Base-by-base conservation (phyloP, 73 alveolate species). In the Paramecium tetraurelia region DNA sequence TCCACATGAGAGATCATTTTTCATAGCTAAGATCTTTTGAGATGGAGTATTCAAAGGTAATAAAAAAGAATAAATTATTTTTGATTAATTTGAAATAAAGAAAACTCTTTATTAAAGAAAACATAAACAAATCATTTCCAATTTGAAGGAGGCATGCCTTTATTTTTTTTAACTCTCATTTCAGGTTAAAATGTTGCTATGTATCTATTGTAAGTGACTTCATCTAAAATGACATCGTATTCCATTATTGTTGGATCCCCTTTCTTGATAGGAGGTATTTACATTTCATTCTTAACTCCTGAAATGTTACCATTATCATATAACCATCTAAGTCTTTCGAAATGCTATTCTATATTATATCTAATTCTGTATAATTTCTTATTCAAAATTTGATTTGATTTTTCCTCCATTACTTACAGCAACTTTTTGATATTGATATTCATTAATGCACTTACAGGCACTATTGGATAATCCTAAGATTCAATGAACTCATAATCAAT, bases 371-470 rank as follows among this genome's bases (percentile, higher is more conserved):
- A 58, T 29, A 58, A 59, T 63, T 85, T 85, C 48, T 85, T 92
- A 38, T 92, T 92, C 93, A 92, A 6, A 20, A 92, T 22, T 12
- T 21, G 40, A 41, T 85, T 69, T 4, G 85, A 80, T 50, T 85
- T 85, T 10, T 92, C 58, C 16, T 92, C 96, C 20, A 85, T 33
- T 0, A 35, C 46, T 50, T 89, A n/a, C 0, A 92, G n/a, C 20
- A 93, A 71, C 16, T 88, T 93, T 29, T 93, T 71, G 14, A 87
- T 63, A 58, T 93, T 93, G 12, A 85, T 93, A 11, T 89, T 89
- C 40, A 46, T 76, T 14, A 59, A 35, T 27, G 96, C 96, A 89
- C 93, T 72, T 12, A 93, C 69, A 46, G 96, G 95, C 3, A 93
- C 95, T 8, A 93, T 84, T 2, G 96, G 96, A 76, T 86, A 92